Evolutionary conservation across 1,139 yeast genomes (phyloP).

Genomic region (Candida frijolesensis): DNA sequence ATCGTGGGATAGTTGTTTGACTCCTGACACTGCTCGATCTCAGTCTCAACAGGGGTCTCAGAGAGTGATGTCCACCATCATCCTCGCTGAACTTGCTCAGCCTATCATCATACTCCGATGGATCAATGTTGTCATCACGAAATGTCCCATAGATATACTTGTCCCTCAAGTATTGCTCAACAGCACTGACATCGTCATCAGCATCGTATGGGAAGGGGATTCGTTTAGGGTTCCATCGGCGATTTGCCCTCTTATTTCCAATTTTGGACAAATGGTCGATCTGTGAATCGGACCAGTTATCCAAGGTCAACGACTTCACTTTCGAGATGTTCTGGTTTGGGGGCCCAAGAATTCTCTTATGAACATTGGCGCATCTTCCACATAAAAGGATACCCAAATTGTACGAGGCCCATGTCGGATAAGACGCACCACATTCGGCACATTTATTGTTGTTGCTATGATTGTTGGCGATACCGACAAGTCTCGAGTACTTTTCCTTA

Average conservation of each 20-base stretch:
- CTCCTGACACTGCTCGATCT: slow-evolving; percentile 27
- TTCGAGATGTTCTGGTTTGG: slow-evolving; percentile 53
- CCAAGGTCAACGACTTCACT: slow-evolving; percentile 81
- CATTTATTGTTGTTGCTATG: slow-evolving; percentile 57
- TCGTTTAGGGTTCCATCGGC: slow-evolving; percentile 62
- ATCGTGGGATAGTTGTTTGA: slow-evolving; percentile 27
- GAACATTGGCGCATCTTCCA: slow-evolving; percentile 79
- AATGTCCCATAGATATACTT: slow-evolving; percentile 53
- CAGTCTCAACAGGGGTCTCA: slow-evolving; percentile 18
- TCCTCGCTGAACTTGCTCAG: slow-evolving; percentile 17
- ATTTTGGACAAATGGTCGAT: slow-evolving; percentile 58
- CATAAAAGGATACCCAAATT: slow-evolving; percentile 67
- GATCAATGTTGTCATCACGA: slow-evolving; percentile 35
- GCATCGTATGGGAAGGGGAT: slow-evolving; percentile 74
- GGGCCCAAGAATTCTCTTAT: slow-evolving; percentile 67
- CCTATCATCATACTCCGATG: slow-evolving; percentile 27
- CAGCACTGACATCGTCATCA: slow-evolving; percentile 53
- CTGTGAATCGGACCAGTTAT: slow-evolving; percentile 69
- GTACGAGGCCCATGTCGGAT: slow-evolving; percentile 61
- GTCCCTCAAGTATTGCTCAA: slow-evolving; percentile 54
- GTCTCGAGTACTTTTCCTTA: slow-evolving; percentile 35
- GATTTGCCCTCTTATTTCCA: slow-evolving; percentile 67
- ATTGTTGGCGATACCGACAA: slow-evolving; percentile 46
- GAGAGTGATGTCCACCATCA: slow-evolving; percentile 6
- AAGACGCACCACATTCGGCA: slow-evolving; percentile 68